Conservation (phyloP, 2,329 filamentous ascomycete genomes). For the Paraphoma sp. region DNA sequence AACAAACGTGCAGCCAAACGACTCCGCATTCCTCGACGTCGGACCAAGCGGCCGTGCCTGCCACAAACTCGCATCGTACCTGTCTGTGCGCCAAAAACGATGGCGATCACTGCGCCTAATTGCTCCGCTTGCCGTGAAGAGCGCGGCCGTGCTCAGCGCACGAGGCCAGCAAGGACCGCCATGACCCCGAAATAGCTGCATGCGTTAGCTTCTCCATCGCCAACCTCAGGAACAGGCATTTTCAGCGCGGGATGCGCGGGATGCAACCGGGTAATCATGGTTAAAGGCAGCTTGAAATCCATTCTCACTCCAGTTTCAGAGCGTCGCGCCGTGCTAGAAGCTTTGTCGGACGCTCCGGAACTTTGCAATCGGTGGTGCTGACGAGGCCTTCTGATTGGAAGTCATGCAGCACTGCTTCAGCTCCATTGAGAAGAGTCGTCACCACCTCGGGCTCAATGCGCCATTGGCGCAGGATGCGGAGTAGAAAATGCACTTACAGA, state of each 20-base stretch:
- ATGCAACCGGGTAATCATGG: conserved; percentile 15
- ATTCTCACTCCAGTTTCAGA: conserved; percentile 6
- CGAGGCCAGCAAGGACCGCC: conserved; percentile 48
- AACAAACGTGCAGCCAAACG: conserved; percentile 2
- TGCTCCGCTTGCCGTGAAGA: conserved; percentile 3
- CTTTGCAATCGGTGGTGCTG: neutral
- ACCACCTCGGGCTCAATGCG: neutral
- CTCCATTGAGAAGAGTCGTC: conserved; percentile 1
- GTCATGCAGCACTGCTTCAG: conserved; percentile 18
- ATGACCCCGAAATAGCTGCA: conserved; percentile 51
- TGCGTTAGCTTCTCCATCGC: conserved; percentile 37
- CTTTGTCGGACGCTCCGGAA: conserved; percentile 1
- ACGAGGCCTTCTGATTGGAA: neutral
- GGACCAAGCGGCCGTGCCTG: conserved; percentile 10
- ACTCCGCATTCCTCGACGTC: conserved; percentile 12
- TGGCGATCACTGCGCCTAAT: conserved; percentile 21
- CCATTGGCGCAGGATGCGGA: conserved; percentile 7
- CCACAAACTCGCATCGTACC: conserved; percentile 11
- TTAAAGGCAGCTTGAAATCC: neutral
- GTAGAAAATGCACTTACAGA: conserved; percentile 45
- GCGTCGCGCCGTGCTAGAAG: conserved; percentile 1
- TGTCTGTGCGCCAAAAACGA: conserved; percentile 22
- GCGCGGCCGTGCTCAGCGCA: conserved; percentile 26
- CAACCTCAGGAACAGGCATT: conserved; percentile 17
- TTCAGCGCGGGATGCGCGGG: conserved; percentile 9